phyloP scores from a whole-genome alignment of 2,329 filamentous ascomycete genomes.

The Trichoderma sp. region DNA sequence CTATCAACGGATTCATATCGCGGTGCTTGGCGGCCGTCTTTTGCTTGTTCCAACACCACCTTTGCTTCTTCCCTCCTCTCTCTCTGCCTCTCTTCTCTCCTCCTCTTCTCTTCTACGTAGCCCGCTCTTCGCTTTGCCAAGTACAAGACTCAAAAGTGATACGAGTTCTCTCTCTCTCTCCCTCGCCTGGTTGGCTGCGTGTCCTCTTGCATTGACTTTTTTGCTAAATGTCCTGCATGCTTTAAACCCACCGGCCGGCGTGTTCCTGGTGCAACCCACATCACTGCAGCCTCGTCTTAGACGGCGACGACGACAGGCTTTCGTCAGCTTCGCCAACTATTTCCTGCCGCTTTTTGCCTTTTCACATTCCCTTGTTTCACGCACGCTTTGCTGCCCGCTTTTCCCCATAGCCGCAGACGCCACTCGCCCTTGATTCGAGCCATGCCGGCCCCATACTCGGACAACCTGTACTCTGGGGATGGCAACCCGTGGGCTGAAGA shows the following conservation, averaged over 20 bases:
- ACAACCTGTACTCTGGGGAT: constrained; percentile 47
- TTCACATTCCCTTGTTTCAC: neutral
- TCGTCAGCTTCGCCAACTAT: constrained; percentile 4
- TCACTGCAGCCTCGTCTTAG: neutral
- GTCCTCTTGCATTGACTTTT: neutral
- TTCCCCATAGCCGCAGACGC: neutral
- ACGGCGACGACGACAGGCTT: neutral
- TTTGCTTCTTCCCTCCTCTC: neutral
- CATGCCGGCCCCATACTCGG: constrained; percentile 52
- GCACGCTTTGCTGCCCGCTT: neutral
- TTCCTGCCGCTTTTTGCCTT: neutral
- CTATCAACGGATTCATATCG: neutral
- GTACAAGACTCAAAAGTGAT: neutral
- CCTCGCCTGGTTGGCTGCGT: neutral
- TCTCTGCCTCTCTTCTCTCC: neutral
- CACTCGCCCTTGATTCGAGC: constrained; percentile 23
- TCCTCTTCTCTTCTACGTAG: neutral
- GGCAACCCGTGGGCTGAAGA: constrained; percentile 40
- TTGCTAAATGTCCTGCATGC: neutral
- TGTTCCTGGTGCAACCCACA: constrained; percentile 8
- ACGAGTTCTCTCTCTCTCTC: neutral
- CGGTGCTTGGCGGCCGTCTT: neutral
- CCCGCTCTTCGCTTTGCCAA: neutral
- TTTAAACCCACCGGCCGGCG: neutral
- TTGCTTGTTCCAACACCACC: constrained; percentile 9